Evolutionary conservation across 1,284 basidiomycete genomes (phyloP).

Genomic region (Cerrena zonata): DNA sequence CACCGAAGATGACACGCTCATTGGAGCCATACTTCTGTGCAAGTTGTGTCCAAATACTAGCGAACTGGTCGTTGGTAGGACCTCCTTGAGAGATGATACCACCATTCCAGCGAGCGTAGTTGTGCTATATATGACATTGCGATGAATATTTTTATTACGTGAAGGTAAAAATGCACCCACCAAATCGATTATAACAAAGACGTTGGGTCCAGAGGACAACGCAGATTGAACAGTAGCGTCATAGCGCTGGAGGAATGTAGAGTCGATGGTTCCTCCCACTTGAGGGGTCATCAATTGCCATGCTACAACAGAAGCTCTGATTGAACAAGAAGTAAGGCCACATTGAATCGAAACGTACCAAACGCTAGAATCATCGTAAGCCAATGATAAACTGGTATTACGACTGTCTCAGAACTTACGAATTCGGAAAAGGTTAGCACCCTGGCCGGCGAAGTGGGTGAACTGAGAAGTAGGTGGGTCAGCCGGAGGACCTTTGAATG

Average conservation of each 20-base stretch:
- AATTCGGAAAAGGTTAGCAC: constrained; percentile 44
- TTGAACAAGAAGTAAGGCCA: neutral
- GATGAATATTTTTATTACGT: neutral
- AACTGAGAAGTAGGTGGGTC: constrained; percentile 37
- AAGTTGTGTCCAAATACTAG: constrained; percentile 48
- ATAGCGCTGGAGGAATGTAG: constrained; percentile 40
- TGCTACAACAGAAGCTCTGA: constrained; percentile 22
- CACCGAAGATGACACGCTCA: constrained; percentile 43
- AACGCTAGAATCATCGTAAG: constrained; percentile 19
- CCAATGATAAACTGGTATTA: neutral
- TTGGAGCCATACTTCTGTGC: constrained; percentile 46
- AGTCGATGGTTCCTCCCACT: constrained; percentile 41
- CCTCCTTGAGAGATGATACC: constrained; percentile 49
- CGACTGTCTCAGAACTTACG: constrained; percentile 29
- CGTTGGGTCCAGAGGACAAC: constrained; percentile 33
- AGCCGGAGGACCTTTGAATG: constrained; percentile 34
- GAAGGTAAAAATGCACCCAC: constrained; percentile 21
- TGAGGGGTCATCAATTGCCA: constrained; percentile 52
- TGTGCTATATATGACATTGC: constrained; percentile 30
- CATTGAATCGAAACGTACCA: constrained; percentile 23
- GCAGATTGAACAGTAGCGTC: constrained; percentile 46
- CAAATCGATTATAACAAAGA: constrained; percentile 50
- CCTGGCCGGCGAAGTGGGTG: constrained; percentile 39
- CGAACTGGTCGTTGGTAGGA: constrained; percentile 46
- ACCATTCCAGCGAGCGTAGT: constrained; percentile 49